Conservation (phyloP, 345 rosid genomes). For the Hirschfeldia incana region DNA sequence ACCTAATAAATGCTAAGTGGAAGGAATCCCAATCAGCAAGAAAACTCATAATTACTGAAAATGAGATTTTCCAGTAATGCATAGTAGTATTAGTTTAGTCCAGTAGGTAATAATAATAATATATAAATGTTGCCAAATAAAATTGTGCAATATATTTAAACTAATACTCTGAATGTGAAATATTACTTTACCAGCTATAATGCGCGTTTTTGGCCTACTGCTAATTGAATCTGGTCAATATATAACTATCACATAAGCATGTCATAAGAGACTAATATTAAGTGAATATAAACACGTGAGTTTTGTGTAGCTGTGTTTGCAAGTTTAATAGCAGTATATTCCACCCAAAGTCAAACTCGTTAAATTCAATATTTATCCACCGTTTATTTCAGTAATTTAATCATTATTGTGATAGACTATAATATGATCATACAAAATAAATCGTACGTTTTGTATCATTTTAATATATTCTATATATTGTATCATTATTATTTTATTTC, state of each 20-base stretch:
- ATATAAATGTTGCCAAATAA: background rate
- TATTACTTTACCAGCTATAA: constrained; percentile 4
- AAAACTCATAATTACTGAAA: background rate
- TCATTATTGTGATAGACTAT: background rate
- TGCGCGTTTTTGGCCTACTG: background rate
- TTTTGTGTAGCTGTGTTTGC: constrained; percentile 10
- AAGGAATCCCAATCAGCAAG: constrained; percentile 30
- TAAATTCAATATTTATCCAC: constrained; percentile 24
- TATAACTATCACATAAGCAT: background rate
- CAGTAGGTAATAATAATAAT: background rate
- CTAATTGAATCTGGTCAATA: constrained; percentile 14
- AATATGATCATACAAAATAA: background rate
- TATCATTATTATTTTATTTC: no score
- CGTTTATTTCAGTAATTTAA: background rate
- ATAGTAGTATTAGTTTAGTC: no score
- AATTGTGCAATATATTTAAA: background rate
- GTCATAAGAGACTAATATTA: background rate
- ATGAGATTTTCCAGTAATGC: background rate
- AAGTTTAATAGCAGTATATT: background rate
- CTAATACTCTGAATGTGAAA: background rate
- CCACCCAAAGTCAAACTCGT: constrained; percentile 23
- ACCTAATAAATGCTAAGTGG: constrained; percentile 37
- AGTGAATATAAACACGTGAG: constrained; percentile 5
- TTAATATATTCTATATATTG: no score
- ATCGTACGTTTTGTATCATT: background rate